Percentiles rank a stretch among this genome's conserved stretches.
phyloP scores from a whole-genome alignment of 768 basidiomycete genomes.

The Phallus indusiatus region DNA sequence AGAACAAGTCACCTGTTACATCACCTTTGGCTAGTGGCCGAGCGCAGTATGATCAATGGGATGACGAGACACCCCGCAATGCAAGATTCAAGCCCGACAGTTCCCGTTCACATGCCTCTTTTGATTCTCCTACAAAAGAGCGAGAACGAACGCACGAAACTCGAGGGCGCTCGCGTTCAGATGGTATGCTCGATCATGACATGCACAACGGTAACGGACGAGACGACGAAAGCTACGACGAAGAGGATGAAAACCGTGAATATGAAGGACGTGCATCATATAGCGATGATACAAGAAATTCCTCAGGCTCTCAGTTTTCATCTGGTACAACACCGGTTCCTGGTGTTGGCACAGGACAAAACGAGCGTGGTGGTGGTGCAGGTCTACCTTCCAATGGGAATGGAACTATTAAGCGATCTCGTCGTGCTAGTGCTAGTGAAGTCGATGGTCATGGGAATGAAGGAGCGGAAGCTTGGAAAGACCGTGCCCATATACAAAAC shows the following conservation, averaged over 20 bases:
- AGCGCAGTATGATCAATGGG: neutral
- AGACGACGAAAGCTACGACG: conserved; percentile 22
- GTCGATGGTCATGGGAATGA: conserved; percentile 21
- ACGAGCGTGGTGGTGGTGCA: conserved; percentile 14
- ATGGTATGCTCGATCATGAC: neutral
- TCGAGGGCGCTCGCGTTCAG: neutral
- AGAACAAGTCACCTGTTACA: neutral
- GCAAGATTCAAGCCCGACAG: neutral
- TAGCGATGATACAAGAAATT: conserved; percentile 47
- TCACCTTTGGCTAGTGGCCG: neutral
- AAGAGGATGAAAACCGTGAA: conserved; percentile 10
- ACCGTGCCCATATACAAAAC: conserved; percentile 67
- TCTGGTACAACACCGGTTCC: conserved; percentile 38
- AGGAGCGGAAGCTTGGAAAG: conserved; percentile 53
- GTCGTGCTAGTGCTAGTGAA: neutral
- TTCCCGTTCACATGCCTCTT: too few relatives aligned
- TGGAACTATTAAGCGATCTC: neutral
- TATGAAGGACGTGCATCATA: conserved; percentile 29
- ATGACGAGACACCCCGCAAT: conserved; percentile 8
- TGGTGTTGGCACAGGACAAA: conserved; percentile 37
- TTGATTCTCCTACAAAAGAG: too few relatives aligned
- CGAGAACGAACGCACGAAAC: neutral
- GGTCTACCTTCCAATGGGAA: neutral
- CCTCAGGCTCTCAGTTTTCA: conserved; percentile 26
- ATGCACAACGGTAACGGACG: conserved; percentile 11